Evolutionary conservation across 2,329 filamentous ascomycete species (phyloP).

Genomic region (Ophiosphaerella narmari): DNA sequence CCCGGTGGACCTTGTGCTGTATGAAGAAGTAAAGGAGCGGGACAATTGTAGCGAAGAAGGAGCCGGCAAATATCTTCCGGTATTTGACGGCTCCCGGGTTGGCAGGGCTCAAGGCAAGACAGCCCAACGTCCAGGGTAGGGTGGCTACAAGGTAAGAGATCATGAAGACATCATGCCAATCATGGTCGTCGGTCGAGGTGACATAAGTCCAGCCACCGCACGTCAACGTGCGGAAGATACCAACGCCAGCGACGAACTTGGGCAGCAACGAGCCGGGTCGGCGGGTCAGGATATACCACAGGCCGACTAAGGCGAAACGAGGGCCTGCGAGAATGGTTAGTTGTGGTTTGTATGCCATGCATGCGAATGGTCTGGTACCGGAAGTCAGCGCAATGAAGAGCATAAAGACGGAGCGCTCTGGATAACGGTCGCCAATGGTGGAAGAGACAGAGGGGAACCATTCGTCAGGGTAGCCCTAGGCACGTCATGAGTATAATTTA

Average conservation of each 20-base stretch:
- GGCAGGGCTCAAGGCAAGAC: slow-evolving; percentile 82
- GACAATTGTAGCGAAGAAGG: slow-evolving; percentile 89
- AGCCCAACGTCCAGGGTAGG: slow-evolving; percentile 92
- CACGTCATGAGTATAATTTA: slow-evolving; percentile 15
- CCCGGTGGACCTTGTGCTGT: slow-evolving; percentile 94
- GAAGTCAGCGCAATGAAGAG: slow-evolving; percentile 96
- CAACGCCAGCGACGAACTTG: slow-evolving; percentile 78
- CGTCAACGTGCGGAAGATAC: slow-evolving; percentile 85
- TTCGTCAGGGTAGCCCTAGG: slow-evolving; percentile 70
- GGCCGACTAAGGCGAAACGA: slow-evolving; percentile 83
- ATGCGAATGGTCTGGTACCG: slow-evolving; percentile 51
- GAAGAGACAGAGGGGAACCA: slow-evolving; percentile 97
- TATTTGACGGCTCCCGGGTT: slow-evolving; percentile 85
- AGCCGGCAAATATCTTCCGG: slow-evolving; percentile 78
- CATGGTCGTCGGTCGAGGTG: slow-evolving; percentile 95
- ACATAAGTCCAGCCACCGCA: slow-evolving; percentile 99
- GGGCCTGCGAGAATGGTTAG: slow-evolving; percentile 64
- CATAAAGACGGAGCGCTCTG: slow-evolving; percentile 95
- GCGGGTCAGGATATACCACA: slow-evolving; percentile 90
- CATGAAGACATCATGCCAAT: slow-evolving; percentile 99
- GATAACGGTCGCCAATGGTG: slow-evolving; percentile 96
- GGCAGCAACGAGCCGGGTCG: slow-evolving; percentile 76
- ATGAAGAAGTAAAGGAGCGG: slow-evolving; percentile 97
- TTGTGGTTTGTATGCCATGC: background rate
- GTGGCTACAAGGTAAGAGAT: slow-evolving; percentile 96